A percentile compares a stretch with the other conserved stretches of the same genome.
These are phyloP conservation scores for Sporothrix pseudoabietina DNA, from an alignment of 2,329 filamentous ascomycete genomes.

Conservation along the genomic window DNA sequence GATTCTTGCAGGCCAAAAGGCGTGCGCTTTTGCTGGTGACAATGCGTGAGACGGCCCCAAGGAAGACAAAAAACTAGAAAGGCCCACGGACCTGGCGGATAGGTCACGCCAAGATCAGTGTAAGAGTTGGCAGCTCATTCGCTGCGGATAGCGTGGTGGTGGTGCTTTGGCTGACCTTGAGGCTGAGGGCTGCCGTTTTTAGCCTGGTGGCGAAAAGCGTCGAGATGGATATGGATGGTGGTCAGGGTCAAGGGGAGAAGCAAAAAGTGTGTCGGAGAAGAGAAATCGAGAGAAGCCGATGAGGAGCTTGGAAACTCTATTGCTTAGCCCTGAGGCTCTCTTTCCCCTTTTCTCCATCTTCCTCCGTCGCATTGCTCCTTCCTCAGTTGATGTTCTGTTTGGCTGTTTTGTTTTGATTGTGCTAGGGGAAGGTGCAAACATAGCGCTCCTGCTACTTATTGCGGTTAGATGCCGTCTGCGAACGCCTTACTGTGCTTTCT, in stretches of 20 bases:
- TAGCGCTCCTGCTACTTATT: neutral
- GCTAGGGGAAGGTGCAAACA: neutral
- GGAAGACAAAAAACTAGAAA: neutral
- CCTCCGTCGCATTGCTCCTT: neutral
- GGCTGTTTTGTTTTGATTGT: neutral
- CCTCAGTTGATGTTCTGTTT: neutral
- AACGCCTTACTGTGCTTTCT: slow-evolving; percentile 1
- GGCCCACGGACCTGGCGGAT: slow-evolving; percentile 5
- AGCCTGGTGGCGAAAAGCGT: slow-evolving; percentile 23
- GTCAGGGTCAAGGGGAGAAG: neutral
- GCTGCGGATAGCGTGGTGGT: slow-evolving; percentile 19
- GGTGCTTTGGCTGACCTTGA: slow-evolving; percentile 19
- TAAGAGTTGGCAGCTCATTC: slow-evolving; percentile 25
- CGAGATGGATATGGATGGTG: slow-evolving; percentile 16
- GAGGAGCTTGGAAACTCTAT: neutral
- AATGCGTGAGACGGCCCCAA: slow-evolving; percentile 8
- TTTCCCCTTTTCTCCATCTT: neutral
- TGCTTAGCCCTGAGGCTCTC: neutral
- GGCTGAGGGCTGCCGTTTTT: slow-evolving; percentile 27
- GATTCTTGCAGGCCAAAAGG: slow-evolving; percentile 12
- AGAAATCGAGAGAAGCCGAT: neutral
- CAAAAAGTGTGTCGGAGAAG: neutral
- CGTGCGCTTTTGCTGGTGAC: neutral
- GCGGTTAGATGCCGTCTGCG: neutral
- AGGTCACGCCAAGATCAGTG: slow-evolving; percentile 12